Evolutionary conservation across 1,284 basidiomycete species (phyloP).

Genomic region (Apiotrichum mycotoxinovorans): DNA sequence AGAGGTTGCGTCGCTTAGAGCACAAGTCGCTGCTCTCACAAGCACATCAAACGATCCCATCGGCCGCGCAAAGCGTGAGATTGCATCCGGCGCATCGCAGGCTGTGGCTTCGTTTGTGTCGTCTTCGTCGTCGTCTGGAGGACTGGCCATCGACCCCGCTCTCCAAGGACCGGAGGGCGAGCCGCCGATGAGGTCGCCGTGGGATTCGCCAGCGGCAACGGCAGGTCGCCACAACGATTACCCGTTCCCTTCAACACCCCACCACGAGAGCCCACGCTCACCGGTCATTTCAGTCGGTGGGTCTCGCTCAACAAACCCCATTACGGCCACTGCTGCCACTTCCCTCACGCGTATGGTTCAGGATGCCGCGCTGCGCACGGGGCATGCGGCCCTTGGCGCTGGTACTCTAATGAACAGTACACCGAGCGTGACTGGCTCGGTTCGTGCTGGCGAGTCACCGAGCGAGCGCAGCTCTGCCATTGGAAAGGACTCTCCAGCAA

Average conservation of each 20-base stretch:
- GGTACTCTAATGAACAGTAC: slow-evolving; percentile 20
- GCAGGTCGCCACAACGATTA: slow-evolving; percentile 25
- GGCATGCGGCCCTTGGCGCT: slow-evolving; percentile 37
- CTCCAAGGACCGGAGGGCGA: slow-evolving; percentile 24
- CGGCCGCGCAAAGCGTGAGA: slow-evolving; percentile 25
- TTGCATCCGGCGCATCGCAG: slow-evolving; percentile 24
- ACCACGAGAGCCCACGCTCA: slow-evolving; percentile 20
- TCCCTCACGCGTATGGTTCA: slow-evolving; percentile 48
- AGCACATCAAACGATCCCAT: slow-evolving; percentile 19
- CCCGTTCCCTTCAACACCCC: slow-evolving; percentile 24
- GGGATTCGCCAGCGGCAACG: slow-evolving; percentile 12
- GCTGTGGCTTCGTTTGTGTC: slow-evolving; percentile 24
- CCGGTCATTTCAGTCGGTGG: slow-evolving; percentile 17
- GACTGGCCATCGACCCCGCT: slow-evolving; percentile 20
- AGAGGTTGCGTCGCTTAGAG: slow-evolving; percentile 46
- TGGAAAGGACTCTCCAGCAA: slow-evolving; percentile 19
- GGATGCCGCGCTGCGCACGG: slow-evolving; percentile 45
- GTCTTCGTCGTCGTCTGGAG: slow-evolving; percentile 1
- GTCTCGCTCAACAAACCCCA: slow-evolving; percentile 15
- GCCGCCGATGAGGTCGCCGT: slow-evolving; percentile 21
- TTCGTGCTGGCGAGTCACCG: slow-evolving; percentile 17
- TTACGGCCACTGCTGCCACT: slow-evolving; percentile 26
- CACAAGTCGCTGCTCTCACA: slow-evolving; percentile 41
- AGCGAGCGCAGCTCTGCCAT: slow-evolving; percentile 18
- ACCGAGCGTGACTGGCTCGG: slow-evolving; percentile 17